phyloP scores from a whole-genome alignment of 2,329 filamentous ascomycete species.

The Aspergillus sp. region DNA sequence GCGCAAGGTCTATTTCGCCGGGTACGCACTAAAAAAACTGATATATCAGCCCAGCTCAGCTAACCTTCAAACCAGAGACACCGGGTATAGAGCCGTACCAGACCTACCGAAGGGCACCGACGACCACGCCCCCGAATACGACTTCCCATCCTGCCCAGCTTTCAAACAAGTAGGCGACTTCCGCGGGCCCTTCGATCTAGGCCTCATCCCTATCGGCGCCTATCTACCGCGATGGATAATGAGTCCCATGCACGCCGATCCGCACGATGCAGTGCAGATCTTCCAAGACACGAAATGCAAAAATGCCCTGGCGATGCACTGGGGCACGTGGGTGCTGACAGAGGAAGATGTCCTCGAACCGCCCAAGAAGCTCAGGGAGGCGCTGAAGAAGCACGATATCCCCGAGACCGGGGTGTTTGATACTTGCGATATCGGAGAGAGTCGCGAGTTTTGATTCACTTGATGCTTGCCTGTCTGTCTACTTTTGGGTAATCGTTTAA shows the following conservation, averaged over 20 bases:
- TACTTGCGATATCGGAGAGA: conserved; percentile 79
- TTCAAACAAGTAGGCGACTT: conserved; percentile 78
- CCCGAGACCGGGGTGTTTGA: conserved; percentile 72
- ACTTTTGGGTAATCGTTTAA: background rate
- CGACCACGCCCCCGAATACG: conserved; percentile 66
- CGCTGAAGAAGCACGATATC: conserved; percentile 63
- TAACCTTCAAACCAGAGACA: conserved; percentile 57
- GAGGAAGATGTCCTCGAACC: conserved; percentile 82
- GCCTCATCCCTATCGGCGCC: conserved; percentile 88
- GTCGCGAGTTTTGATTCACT: conserved; percentile 61
- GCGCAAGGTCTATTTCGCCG: conserved; percentile 78
- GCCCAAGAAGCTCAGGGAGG: conserved; percentile 65
- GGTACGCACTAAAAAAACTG: conserved; percentile 35
- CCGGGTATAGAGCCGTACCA: conserved; percentile 79
- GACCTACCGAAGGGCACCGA: conserved; percentile 58
- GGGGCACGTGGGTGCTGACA: conserved; percentile 85
- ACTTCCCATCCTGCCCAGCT: conserved; percentile 71
- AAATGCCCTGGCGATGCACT: conserved; percentile 80
- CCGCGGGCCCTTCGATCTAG: conserved; percentile 83
- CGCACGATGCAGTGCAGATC: conserved; percentile 83
- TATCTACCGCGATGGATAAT: conserved; percentile 65
- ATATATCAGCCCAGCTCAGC: conserved; percentile 27
- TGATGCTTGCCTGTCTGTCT: background rate
- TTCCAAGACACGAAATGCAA: conserved; percentile 78
- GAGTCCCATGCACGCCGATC: conserved; percentile 79